A percentile compares a stretch with the other conserved stretches of the same genome.
Evolutionary conservation across 2,329 filamentous ascomycete species (phyloP).

Genomic region (Aschersonia sp.): DNA sequence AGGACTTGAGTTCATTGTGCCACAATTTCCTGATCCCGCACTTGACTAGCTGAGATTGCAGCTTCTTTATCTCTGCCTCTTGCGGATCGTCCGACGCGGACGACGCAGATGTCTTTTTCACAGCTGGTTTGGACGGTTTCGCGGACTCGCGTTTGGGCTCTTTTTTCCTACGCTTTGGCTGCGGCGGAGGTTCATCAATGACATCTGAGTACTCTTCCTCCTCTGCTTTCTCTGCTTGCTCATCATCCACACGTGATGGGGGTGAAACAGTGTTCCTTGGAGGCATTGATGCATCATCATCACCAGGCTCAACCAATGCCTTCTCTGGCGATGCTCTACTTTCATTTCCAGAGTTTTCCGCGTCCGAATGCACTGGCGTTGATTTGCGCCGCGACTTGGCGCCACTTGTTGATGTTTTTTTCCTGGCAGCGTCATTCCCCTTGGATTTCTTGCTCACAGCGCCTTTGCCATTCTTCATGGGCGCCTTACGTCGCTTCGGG

Average conservation of each 20-base stretch:
- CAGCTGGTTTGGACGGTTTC: conserved; percentile 13
- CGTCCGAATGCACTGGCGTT: conserved; percentile 3
- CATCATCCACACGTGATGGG: no score
- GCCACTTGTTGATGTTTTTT: conserved; percentile 5
- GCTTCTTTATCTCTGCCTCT: conserved; percentile 69
- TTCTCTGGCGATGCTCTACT: no score
- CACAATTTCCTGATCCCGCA: conserved; percentile 90
- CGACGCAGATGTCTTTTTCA: conserved; percentile 13
- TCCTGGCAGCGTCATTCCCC: neutral
- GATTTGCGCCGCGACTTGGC: conserved; percentile 5
- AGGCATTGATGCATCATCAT: conserved; percentile 4
- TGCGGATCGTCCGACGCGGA: conserved; percentile 37
- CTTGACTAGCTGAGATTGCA: conserved; percentile 76
- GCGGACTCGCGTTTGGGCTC: conserved; percentile 16
- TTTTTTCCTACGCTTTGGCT: conserved; percentile 43
- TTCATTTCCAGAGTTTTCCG: neutral
- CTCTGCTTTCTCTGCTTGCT: conserved; percentile 11
- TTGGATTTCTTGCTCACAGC: conserved; percentile 5
- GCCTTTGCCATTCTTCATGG: conserved; percentile 10
- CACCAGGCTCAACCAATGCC: conserved; percentile 1
- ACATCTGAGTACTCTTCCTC: conserved; percentile 34
- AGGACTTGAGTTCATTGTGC: conserved; percentile 68
- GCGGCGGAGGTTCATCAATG: conserved; percentile 52
- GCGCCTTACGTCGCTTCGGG: conserved; percentile 1
- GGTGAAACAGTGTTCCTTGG: no score